A percentile compares a stretch with the other conserved stretches of the same genome.
phyloP scores from a whole-genome alignment of 2,329 filamentous ascomycete species.

The Nemania abortiva region DNA sequence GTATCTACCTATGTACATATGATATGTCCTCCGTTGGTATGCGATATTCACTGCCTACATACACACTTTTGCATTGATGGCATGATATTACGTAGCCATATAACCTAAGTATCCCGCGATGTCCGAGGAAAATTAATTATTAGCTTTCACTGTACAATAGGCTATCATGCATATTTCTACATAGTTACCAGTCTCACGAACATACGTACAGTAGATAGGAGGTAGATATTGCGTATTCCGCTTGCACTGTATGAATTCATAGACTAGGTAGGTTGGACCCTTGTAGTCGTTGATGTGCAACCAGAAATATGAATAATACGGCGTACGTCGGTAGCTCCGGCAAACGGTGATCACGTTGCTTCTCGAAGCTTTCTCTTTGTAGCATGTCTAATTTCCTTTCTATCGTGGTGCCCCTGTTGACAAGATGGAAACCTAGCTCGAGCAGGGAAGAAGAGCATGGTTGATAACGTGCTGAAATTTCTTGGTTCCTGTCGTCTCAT shows the following conservation, averaged over 20 bases:
- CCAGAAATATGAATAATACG: neutral
- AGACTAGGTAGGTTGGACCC: conserved; percentile 18
- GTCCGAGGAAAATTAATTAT: neutral
- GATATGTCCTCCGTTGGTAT: neutral
- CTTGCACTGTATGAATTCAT: neutral
- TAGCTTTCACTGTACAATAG: neutral
- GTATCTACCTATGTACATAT: neutral
- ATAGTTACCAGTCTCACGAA: neutral
- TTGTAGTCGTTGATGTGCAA: conserved; percentile 21
- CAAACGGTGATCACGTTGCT: conserved; percentile 19
- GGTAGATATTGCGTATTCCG: neutral
- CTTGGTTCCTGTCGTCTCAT: neutral
- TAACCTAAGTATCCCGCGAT: neutral
- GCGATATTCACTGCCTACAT: neutral
- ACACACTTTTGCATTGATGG: neutral
- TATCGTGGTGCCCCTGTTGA: neutral
- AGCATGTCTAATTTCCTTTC: neutral
- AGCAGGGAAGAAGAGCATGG: neutral
- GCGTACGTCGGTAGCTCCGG: conserved; percentile 32
- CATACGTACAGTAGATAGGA: too few species aligned
- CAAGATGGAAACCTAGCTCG: neutral
- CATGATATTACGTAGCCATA: conserved; percentile 21
- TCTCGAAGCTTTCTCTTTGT: conserved; percentile 24
- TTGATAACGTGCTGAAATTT: neutral
- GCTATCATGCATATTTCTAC: neutral